Base-by-base conservation (phyloP, 2,329 filamentous ascomycete genomes). In the Penicillium sp. region DNA sequence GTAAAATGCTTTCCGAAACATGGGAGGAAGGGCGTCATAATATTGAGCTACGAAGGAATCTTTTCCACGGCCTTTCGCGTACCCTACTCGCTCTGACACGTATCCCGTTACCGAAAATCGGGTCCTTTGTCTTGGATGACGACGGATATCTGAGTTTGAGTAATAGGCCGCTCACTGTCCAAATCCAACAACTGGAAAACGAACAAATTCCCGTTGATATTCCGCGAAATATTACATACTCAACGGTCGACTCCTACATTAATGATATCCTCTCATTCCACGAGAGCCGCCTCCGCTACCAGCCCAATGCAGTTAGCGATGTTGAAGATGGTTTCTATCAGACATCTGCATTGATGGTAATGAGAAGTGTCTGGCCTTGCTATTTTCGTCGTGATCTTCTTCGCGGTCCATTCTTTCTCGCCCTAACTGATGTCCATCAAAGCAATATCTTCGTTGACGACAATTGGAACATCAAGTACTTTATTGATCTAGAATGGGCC, bases 341-440 rank as follows among this genome's bases (percentile, higher is more conserved):
- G 31, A 41, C 24, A 41, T 52, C 52, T 49, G 63, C 46, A 54
- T 55, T 51, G 56, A 56, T 39, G 64, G 68, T 37, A 43, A 64
- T 53, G 65, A 61, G 39, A 66, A 65, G 48, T 27, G 54, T 47
- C 35, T 57, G 20, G 44, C 57, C 31, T 57, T 66, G 38, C 31
- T 66, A 39, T 66, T 66, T 59, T 42, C 56, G 31, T 3, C 49
- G 44, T 10, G 64, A 69, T 54, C 54, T 70, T 20, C 55, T 58
- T n/a, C 53, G 60, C n/a, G 68, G 72, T 2, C 67, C 68, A 1
- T 74, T 71, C 50, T 45, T 65, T 39, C 56, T 65, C 40, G 58
- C 28, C 3, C 54, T 74, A 18, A 73, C 71, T 5, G 72, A 76
- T 54, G 49, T 76, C 2, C 66, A 75, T 46, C 61, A 60, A 44